phyloP scores from a whole-genome alignment of 2,329 filamentous ascomycete genomes.

The Phyllosticta citribraziliensis region DNA sequence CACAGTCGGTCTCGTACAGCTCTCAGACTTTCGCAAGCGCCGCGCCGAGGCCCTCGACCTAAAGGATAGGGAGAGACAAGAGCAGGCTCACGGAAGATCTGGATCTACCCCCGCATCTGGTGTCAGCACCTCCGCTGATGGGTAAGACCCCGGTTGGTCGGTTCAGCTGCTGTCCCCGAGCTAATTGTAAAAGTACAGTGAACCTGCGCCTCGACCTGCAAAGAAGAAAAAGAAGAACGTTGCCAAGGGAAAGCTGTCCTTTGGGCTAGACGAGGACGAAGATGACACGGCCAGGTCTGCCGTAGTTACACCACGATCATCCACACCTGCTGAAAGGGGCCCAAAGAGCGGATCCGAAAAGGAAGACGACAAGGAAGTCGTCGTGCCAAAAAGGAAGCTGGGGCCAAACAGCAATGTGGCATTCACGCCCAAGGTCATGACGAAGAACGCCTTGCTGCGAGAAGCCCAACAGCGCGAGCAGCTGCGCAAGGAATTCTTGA shows the following conservation, averaged over 20 bases:
- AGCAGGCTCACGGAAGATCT: slow-evolving; percentile 42
- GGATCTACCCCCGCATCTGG: slow-evolving; percentile 35
- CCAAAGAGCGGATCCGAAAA: slow-evolving; percentile 23
- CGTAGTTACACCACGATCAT: slow-evolving; percentile 29
- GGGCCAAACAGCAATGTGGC: slow-evolving; percentile 51
- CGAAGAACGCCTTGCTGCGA: slow-evolving; percentile 64
- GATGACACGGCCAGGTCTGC: slow-evolving; percentile 36
- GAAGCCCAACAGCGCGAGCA: slow-evolving; percentile 70
- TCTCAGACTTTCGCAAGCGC: slow-evolving; percentile 92
- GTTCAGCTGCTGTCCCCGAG: slow-evolving; percentile 11
- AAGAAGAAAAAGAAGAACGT: slow-evolving; percentile 49
- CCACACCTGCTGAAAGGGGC: slow-evolving; percentile 24
- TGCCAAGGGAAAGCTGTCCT: slow-evolving; percentile 55
- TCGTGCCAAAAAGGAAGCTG: slow-evolving; percentile 43
- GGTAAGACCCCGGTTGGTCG: slow-evolving; percentile 39
- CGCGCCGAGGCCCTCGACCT: slow-evolving; percentile 89
- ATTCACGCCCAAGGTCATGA: slow-evolving; percentile 62
- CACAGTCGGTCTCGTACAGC: slow-evolving; percentile 81
- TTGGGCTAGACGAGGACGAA: slow-evolving; percentile 59
- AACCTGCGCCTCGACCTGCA: slow-evolving; percentile 39
- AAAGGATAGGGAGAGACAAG: slow-evolving; percentile 71
- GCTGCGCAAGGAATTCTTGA: slow-evolving; percentile 69
- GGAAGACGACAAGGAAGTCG: slow-evolving; percentile 18
- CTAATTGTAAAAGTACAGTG: slow-evolving; percentile 51
- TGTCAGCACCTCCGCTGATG: slow-evolving; percentile 45